Conservation (phyloP, 129 eudicot species). For the Lonicera japonica region DNA sequence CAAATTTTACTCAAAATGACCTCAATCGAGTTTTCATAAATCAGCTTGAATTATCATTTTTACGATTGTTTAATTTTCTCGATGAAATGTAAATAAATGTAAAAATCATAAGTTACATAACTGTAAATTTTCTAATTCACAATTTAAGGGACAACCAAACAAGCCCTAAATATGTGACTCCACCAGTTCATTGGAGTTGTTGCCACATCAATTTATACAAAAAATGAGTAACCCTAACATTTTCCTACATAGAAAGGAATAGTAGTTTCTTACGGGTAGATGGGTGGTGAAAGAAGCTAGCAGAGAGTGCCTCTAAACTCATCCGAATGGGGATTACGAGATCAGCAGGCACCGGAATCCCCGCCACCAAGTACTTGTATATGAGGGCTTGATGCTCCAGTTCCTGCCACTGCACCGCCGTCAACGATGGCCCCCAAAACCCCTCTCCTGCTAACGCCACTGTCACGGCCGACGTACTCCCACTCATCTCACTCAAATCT, state of each 20-base stretch:
- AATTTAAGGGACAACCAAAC: too few relatives aligned
- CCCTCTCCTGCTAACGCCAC: constrained; percentile 20
- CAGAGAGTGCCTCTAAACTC: constrained; percentile 39
- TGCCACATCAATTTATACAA: too few relatives aligned
- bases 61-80: too few relatives aligned
- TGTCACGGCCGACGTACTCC: constrained; percentile 7
- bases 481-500: constrained; percentile 16
- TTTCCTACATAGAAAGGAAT: background rate
- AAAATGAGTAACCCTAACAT: background rate
- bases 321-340: constrained; percentile 44
- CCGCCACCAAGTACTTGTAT: constrained; percentile 49
- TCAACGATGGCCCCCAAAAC: constrained; percentile 28
- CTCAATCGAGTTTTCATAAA: too few relatives aligned
- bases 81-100: too few relatives aligned
- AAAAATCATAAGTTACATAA: too few relatives aligned
- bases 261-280: constrained; percentile 22
- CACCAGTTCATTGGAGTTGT: too few relatives aligned
- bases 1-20: too few relatives aligned
- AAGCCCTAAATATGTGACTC: too few relatives aligned
- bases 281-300: constrained; percentile 44
- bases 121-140: too few relatives aligned
- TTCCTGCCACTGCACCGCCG: constrained; percentile 54
- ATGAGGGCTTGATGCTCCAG: constrained; percentile 59
- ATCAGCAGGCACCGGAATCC: constrained; percentile 48
- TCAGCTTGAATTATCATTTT: too few relatives aligned